Conservation (phyloP, 1,284 basidiomycete genomes). For the Ustilago lituana region DNA sequence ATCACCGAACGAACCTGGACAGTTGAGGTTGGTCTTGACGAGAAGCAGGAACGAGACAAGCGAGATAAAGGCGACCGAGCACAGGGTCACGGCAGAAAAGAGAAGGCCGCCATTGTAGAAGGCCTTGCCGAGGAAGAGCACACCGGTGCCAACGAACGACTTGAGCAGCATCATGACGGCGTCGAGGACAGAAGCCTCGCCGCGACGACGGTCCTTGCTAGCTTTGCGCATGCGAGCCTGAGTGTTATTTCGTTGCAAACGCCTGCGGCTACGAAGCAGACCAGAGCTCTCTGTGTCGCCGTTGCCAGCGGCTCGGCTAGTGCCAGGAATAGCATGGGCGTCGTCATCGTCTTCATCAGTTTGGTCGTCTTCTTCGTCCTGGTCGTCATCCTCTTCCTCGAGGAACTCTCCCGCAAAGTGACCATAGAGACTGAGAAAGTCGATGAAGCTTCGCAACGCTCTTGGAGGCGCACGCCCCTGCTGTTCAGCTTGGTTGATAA, state of each 20-base stretch:
- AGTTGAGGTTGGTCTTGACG: constrained; percentile 85
- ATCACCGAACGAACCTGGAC: constrained; percentile 94
- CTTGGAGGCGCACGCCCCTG: constrained; percentile 61
- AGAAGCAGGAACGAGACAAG: constrained; percentile 94
- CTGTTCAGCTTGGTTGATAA: constrained; percentile 56
- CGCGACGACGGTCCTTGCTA: constrained; percentile 49
- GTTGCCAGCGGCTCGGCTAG: constrained; percentile 42
- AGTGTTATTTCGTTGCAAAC: constrained; percentile 37
- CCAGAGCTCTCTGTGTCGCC: constrained; percentile 53
- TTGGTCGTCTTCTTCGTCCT: constrained; percentile 56
- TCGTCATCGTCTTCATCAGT: constrained; percentile 32
- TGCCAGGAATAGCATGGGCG: constrained; percentile 36
- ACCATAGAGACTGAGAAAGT: constrained; percentile 65
- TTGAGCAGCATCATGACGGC: constrained; percentile 72
- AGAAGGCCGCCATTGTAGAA: constrained; percentile 95
- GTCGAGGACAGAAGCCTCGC: constrained; percentile 63
- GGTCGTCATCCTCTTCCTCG: constrained; percentile 59
- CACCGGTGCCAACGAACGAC: constrained; percentile 94
- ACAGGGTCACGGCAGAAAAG: constrained; percentile 84
- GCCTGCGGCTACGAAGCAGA: constrained; percentile 43
- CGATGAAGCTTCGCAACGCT: constrained; percentile 64
- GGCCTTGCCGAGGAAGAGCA: constrained; percentile 95
- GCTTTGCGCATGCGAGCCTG: constrained; percentile 53
- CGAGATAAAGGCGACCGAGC: constrained; percentile 85
- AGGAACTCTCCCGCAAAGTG: constrained; percentile 65